phyloP scores from a whole-genome alignment of 305 asterid genomes.

The Solanum hybrid region DNA sequence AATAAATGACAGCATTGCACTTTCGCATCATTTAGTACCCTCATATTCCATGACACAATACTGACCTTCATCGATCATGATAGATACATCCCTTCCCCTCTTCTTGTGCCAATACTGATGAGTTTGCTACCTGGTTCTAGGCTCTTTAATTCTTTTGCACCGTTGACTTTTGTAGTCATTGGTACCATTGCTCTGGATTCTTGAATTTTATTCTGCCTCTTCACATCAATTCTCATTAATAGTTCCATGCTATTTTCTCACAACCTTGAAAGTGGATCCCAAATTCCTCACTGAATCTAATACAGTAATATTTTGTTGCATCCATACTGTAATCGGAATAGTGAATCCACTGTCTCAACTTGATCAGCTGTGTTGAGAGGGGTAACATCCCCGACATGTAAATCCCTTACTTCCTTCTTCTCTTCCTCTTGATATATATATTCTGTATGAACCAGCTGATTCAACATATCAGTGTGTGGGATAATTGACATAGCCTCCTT shows the following conservation, averaged over 20 bases:
- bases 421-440: not conserved
- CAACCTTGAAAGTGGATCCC: not conserved
- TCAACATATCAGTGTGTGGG: not conserved
- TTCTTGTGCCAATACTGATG: not conserved
- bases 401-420: not conserved
- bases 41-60: no score
- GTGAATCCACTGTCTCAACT: not conserved
- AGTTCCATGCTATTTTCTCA: not conserved
- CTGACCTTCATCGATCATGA: not conserved
- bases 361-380: not conserved
- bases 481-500: not conserved
- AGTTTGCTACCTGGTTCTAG: not conserved
- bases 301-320: not conserved
- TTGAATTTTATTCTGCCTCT: not conserved
- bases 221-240: not conserved
- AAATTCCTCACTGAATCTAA: not conserved
- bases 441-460: not conserved
- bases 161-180: not conserved
- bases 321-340: not conserved
- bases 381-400: not conserved
- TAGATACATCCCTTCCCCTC: not conserved
- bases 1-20: not conserved
- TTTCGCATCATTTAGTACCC: not conserved
- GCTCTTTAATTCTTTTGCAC: not conserved
- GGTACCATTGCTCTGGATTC: not conserved